Base-by-base conservation (phyloP, 2,329 filamentous ascomycete species). In the Aspergillus intermedius region DNA sequence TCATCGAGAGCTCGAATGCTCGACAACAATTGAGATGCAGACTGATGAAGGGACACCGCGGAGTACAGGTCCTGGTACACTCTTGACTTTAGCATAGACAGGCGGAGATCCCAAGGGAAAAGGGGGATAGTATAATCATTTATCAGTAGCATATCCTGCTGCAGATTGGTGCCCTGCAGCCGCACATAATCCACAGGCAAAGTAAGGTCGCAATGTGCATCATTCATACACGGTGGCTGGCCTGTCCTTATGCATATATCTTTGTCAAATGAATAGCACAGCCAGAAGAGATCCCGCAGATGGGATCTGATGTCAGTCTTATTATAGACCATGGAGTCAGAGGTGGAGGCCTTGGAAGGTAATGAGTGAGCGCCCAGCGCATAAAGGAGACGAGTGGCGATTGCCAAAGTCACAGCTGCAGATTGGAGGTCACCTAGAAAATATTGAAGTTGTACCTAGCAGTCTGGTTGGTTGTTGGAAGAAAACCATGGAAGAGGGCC, bases 1-100 rank as follows among this genome's bases (percentile, higher is more conserved):
- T 75, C 71, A 44, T 80, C 77, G 0, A 80, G 65, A 53, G 74
- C 68, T 7, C 76, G 68, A 6, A 80, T 78, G 7, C 72, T 69
- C 2, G 66, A 63, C 0, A 80, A 59, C 0, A 79, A 56, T 37
- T 78, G 72, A 0, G 74, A 73, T 22, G 77, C 73, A 0, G 73
- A 68, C 49, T 77, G 77, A 3, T 61, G 63, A 3, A 67, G 51
- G 0, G 74, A 69, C 1, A 63, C 53, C 1, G 64, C 61, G 0
- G 77, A 77, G 49, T 77, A 79, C 0, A 80, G 64, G 0, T 65
- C 54, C 1, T 62, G 63, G 32, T 66, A 70, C 1, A 69, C 64
- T 35, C 71, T 73, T 1, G 75, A 74, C 52, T 78, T 79, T 49
- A 79, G 64, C 4, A 70, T 59, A 4, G 63, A 70, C 1, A 79